Percentiles rank a stretch among this genome's conserved stretches.
Conservation (phyloP, 768 basidiomycete genomes). For the Dacryopinax primogenitus region DNA sequence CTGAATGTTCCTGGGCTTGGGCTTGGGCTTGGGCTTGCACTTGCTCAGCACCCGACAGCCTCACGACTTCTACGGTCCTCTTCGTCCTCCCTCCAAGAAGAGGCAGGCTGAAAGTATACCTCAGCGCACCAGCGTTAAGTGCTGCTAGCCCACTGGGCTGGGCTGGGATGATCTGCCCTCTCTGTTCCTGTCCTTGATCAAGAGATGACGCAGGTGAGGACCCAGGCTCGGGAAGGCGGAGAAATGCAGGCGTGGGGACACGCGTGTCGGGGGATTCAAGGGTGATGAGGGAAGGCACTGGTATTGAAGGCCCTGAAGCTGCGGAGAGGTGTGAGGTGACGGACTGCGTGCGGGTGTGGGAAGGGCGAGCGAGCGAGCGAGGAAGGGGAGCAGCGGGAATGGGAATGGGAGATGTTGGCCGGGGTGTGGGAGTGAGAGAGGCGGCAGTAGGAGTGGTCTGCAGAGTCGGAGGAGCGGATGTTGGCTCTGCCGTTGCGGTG, state of each 20-base stretch:
- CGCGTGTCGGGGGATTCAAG: not conserved
- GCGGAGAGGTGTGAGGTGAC: not conserved
- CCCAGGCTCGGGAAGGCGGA: not conserved
- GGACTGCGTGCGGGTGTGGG: not conserved
- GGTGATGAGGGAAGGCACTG: not conserved
- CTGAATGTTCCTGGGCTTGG: too few relatives aligned
- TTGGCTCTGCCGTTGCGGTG: not conserved
- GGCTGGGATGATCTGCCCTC: not conserved
- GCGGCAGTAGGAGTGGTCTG: not conserved
- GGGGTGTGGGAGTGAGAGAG: not conserved
- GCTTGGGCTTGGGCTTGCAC: too few relatives aligned
- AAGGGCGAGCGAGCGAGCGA: not conserved
- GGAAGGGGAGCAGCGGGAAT: not conserved
- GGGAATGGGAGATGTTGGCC: not conserved
- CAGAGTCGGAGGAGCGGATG: not conserved
- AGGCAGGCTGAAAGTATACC: not conserved
- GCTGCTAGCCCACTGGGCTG: not conserved
- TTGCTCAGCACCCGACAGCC: not conserved
- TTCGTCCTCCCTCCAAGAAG: not conserved
- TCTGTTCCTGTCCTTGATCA: not conserved
- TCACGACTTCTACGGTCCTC: not conserved
- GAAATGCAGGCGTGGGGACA: not conserved
- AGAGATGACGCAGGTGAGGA: not conserved
- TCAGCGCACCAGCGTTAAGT: not conserved
- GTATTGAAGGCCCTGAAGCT: not conserved